These are phyloP conservation scores for Aspergillus thermomutatus DNA, from an alignment of 2,329 filamentous ascomycete genomes.

Conservation along the genomic window DNA sequence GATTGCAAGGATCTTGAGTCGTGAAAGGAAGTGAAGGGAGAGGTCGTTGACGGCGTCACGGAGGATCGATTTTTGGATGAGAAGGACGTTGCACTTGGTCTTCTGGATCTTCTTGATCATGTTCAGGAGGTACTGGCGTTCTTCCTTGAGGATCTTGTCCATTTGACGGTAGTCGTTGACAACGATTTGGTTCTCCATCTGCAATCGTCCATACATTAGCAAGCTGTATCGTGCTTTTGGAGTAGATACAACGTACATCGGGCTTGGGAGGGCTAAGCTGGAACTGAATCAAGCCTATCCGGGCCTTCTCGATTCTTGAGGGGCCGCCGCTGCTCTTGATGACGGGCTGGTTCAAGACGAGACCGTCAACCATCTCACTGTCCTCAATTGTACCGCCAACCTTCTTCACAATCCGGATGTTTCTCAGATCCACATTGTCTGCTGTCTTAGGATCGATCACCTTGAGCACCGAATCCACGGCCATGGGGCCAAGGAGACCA, in stretches of 20 bases:
- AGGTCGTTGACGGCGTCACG: slow-evolving; percentile 97
- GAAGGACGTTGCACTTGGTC: slow-evolving; percentile 96
- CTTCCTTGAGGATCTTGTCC: slow-evolving; percentile 99
- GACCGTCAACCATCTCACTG: slow-evolving; percentile 91
- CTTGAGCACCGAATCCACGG: slow-evolving; percentile 92
- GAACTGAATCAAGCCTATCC: slow-evolving; percentile 96
- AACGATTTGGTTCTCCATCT: slow-evolving; percentile 99
- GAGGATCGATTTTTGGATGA: slow-evolving; percentile 98
- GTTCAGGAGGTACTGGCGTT: slow-evolving; percentile 95
- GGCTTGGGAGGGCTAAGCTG: slow-evolving; percentile 97
- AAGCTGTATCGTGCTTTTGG: background rate
- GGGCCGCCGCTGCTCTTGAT: slow-evolving; percentile 92
- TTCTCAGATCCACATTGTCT: slow-evolving; percentile 93
- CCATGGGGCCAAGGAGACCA: slow-evolving; percentile 92
- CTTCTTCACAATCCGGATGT: slow-evolving; percentile 97
- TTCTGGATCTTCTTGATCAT: slow-evolving; percentile 99
- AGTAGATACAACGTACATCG: slow-evolving; percentile 59
- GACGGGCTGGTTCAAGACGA: slow-evolving; percentile 88
- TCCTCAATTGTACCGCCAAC: slow-evolving; percentile 97
- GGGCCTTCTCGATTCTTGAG: slow-evolving; percentile 91
- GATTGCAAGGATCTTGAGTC: slow-evolving; percentile 90
- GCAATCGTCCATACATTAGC: slow-evolving; percentile 17
- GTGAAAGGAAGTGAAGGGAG: slow-evolving; percentile 93
- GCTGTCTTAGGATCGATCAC: slow-evolving; percentile 94
- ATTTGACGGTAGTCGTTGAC: slow-evolving; percentile 99